phyloP scores from a whole-genome alignment of 768 basidiomycete species.

The Suillus placidus region DNA sequence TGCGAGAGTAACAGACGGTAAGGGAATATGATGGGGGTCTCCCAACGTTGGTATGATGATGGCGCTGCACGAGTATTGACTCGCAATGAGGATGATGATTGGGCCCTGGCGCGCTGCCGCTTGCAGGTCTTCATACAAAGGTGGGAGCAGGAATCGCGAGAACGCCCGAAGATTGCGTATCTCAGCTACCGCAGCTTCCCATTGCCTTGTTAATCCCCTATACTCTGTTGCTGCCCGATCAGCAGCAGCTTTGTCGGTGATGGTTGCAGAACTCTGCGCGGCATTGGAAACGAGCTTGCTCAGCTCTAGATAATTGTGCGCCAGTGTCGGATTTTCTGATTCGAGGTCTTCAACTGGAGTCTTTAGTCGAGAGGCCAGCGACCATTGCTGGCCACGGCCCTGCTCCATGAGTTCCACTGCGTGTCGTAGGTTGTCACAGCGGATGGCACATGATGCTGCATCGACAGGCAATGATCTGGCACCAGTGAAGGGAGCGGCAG shows the following conservation, averaged over 20 bases:
- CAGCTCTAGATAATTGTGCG: constrained; percentile 11
- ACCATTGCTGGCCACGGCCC: constrained; percentile 30
- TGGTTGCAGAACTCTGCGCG: neutral
- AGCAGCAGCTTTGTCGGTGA: neutral
- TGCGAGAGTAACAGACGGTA: constrained; percentile 18
- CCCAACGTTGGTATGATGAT: constrained; percentile 9
- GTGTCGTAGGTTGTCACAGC: constrained; percentile 1
- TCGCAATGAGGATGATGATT: constrained; percentile 21
- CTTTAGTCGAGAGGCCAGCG: constrained; percentile 27
- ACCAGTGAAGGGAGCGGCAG: neutral
- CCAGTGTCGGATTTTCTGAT: neutral
- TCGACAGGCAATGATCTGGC: neutral
- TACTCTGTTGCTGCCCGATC: constrained; percentile 13
- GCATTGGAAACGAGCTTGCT: constrained; percentile 11
- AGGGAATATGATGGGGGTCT: constrained; percentile 16
- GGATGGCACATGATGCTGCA: constrained; percentile 20
- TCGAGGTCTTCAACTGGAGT: constrained; percentile 28
- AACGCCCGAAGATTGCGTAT: constrained; percentile 18
- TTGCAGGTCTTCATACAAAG: constrained; percentile 14
- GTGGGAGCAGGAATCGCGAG: constrained; percentile 21
- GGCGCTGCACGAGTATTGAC: constrained; percentile 19
- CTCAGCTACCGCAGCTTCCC: constrained; percentile 10
- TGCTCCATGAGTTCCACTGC: constrained; percentile 32
- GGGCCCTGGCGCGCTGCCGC: constrained; percentile 21
- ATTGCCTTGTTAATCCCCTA: constrained; percentile 12